A percentile compares a stretch with the other conserved stretches of the same genome.
Evolutionary conservation across 2,329 filamentous ascomycete genomes (phyloP).

Genomic region (Amauroascus niger): DNA sequence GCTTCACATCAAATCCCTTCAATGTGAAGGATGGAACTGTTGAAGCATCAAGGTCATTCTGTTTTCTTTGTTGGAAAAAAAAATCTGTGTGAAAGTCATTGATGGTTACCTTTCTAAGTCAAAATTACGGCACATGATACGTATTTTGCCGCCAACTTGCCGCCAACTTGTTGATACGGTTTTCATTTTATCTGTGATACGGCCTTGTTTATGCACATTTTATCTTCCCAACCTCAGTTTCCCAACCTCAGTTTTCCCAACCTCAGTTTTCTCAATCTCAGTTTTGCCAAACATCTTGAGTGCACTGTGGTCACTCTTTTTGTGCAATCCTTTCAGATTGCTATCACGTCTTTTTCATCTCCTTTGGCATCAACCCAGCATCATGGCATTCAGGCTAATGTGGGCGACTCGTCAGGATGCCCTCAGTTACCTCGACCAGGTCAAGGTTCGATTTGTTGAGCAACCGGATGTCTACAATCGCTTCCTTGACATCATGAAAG

Average conservation of each 20-base stretch:
- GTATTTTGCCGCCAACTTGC: slow-evolving; percentile 2
- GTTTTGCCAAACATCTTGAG: no score
- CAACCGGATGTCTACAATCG: slow-evolving; percentile 95
- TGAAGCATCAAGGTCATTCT: neutral
- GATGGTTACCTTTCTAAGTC: neutral
- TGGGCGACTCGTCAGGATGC: slow-evolving; percentile 55
- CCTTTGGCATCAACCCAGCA: neutral
- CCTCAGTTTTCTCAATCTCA: no score
- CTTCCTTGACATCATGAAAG: slow-evolving; percentile 98
- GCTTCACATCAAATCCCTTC: neutral
- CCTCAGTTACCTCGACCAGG: slow-evolving; percentile 91
- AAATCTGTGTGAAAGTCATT: no score
- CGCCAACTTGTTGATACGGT: neutral
- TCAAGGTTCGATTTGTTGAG: slow-evolving; percentile 95
- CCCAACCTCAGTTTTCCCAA: no score
- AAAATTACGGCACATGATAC: neutral
- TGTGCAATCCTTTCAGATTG: no score
- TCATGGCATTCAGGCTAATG: slow-evolving; percentile 16
- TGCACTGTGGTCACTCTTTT: neutral
- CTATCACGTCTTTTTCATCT: neutral
- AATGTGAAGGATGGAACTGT: neutral
- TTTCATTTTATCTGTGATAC: no score
- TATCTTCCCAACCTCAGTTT: neutral
- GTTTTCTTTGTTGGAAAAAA: neutral
- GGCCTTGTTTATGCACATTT: neutral